These are phyloP conservation scores for Rhizophagus clarus DNA, from an alignment of 192 early-diverging fungal species.

Conservation along the genomic window DNA sequence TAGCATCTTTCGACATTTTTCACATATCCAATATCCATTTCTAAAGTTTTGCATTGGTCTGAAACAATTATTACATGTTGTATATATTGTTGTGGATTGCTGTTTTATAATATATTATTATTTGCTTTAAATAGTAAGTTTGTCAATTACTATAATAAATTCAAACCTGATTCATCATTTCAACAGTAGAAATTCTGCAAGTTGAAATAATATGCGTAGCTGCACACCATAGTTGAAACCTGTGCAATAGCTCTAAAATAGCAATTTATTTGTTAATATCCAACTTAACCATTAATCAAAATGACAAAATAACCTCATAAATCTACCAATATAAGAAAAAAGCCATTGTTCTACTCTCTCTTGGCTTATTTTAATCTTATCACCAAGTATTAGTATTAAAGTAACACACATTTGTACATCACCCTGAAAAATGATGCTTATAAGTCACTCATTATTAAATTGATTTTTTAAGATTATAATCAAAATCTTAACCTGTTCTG, in stretches of 20 bases:
- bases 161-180: slow-evolving; percentile 54
- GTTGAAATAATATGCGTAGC: slow-evolving; percentile 64
- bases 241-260: slow-evolving; percentile 62
- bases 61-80: slow-evolving; percentile 66
- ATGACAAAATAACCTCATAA: neutral
- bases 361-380: slow-evolving; percentile 44
- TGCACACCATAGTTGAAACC: slow-evolving; percentile 70
- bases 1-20: slow-evolving; percentile 63
- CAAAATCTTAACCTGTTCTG: slow-evolving; percentile 60
- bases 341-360: slow-evolving; percentile 68
- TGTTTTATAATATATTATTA: slow-evolving; percentile 41
- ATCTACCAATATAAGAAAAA: slow-evolving; percentile 65
- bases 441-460: neutral
- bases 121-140: neutral
- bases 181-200: slow-evolving; percentile 48
- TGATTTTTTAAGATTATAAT: neutral
- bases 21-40: slow-evolving; percentile 66
- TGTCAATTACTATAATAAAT: neutral
- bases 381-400: slow-evolving; percentile 59
- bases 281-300: no score
- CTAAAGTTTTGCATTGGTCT: slow-evolving; percentile 56
- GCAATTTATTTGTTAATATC: neutral
- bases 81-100: slow-evolving; percentile 75
- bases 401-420: slow-evolving; percentile 84
- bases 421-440: slow-evolving; percentile 38